Evolutionary conservation across 1,284 basidiomycete species (phyloP), one percentile per base, ranked within the genome.

Genomic region (Volvariella volvacea): DNA sequence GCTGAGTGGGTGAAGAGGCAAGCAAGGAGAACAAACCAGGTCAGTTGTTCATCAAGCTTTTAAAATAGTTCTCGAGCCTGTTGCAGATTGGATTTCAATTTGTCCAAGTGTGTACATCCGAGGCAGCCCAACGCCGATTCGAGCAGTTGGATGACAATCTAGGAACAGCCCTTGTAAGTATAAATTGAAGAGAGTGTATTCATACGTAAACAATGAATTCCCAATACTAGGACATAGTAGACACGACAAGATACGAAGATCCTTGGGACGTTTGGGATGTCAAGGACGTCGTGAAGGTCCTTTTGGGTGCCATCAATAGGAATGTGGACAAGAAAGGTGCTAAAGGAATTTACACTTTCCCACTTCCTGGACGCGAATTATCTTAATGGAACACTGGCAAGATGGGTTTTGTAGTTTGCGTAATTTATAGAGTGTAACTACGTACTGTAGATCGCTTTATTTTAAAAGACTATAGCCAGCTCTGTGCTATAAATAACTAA

Each of bases 221-320:
- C 6, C 12, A 10, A 19, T 34, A n/a, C 46, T 28, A 76, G 67
- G 76, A 79, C 49, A 83, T 83, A 3, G 77, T 83, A 2, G 80
- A 83, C 52, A 80, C 76, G 2, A 76, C 77, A 0, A 70, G 73
- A 1, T 80, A 70, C 50, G 56, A 56, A 1, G 55, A 64, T 12
- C 42, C 56, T 12, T 52, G 80, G 32, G 67, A 55, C 17, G 62
- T 67, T 1, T 67, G 54, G 25, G 25, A 28, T 28, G 25, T 28
- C 12, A 28, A 28, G 30, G 43, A 50, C 7, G 43, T 74, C 7
- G 58, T 70, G 47, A 82, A 83, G 55, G 69, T 75, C 31, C 61
- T 82, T 3, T 57, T 80, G 4, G 77, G 77, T 30, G 80, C 78
- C 1, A 71, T 83, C 42, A 78, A 80, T 54, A 63, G 74, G 20